phyloP scores from a whole-genome alignment of 2,329 filamentous ascomycete species.

The Talaromyces sp. region DNA sequence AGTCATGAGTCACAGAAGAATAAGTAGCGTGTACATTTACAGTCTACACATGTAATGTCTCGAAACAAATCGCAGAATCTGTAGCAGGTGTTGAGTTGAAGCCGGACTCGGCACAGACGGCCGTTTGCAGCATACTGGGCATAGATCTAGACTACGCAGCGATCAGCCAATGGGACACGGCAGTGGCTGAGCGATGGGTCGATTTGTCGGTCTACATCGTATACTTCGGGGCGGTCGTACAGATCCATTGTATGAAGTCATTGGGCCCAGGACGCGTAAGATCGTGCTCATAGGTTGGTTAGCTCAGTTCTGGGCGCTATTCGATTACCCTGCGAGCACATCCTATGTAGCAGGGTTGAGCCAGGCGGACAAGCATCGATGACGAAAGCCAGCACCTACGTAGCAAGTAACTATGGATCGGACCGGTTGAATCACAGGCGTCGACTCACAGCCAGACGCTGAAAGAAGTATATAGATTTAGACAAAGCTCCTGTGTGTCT shows the following conservation, averaged over 20 bases:
- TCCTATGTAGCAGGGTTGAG: not conserved
- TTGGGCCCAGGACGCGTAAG: slow-evolving; percentile 8
- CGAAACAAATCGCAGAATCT: no score
- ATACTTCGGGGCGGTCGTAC: not conserved
- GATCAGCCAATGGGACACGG: not conserved
- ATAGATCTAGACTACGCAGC: not conserved
- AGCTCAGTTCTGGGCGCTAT: not conserved
- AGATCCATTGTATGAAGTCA: slow-evolving; percentile 8
- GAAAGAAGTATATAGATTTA: not conserved
- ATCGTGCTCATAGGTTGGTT: not conserved
- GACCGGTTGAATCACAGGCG: not conserved
- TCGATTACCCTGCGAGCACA: not conserved
- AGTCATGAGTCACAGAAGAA: not conserved
- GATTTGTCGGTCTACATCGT: not conserved
- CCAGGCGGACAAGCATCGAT: not conserved
- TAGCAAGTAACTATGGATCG: not conserved
- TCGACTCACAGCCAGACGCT: not conserved
- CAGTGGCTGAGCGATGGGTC: not conserved
- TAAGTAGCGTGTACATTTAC: no score
- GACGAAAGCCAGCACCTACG: not conserved
- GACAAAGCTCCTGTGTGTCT: not conserved
- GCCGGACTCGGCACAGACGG: not conserved
- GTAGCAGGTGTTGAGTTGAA: no score
- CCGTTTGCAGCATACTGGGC: not conserved
- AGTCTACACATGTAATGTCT: no score